Conservation (phyloP, 1,284 basidiomycete species). For the Cryptococcus deneoformans region DNA sequence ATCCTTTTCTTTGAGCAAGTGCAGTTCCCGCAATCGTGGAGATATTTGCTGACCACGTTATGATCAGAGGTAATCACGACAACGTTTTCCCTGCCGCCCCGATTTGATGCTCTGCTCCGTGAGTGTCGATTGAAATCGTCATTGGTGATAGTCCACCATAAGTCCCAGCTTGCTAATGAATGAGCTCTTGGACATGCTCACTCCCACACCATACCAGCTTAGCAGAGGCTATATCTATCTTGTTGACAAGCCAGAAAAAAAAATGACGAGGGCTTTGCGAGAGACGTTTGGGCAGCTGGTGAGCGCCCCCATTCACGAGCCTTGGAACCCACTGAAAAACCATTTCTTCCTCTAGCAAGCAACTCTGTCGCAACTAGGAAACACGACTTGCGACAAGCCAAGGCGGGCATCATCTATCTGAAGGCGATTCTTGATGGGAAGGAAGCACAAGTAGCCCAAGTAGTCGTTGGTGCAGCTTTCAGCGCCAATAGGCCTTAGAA, state of each 20-base stretch:
- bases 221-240: slow-evolving; percentile 15
- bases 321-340: background rate
- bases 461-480: slow-evolving; percentile 13
- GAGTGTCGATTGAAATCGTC: background rate
- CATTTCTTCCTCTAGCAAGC: slow-evolving; percentile 13
- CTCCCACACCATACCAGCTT: slow-evolving; percentile 11
- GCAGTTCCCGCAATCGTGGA: background rate
- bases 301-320: background rate
- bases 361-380: slow-evolving; percentile 14
- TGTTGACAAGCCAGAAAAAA: slow-evolving; percentile 7
- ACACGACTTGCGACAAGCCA: slow-evolving; percentile 18
- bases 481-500: slow-evolving; percentile 5
- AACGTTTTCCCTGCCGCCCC: background rate
- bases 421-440: slow-evolving; percentile 15
- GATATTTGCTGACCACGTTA: background rate
- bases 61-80: background rate
- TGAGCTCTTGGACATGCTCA: slow-evolving; percentile 2
- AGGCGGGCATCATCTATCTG: slow-evolving; percentile 24
- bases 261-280: slow-evolving; percentile 6
- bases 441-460: slow-evolving; percentile 12
- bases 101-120: background rate
- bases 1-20: background rate
- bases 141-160: background rate
- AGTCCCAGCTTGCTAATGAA: background rate
- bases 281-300: slow-evolving; percentile 19